Base-by-base conservation (phyloP, 2,329 filamentous ascomycete genomes). In the Epichloe gansuensis region DNA sequence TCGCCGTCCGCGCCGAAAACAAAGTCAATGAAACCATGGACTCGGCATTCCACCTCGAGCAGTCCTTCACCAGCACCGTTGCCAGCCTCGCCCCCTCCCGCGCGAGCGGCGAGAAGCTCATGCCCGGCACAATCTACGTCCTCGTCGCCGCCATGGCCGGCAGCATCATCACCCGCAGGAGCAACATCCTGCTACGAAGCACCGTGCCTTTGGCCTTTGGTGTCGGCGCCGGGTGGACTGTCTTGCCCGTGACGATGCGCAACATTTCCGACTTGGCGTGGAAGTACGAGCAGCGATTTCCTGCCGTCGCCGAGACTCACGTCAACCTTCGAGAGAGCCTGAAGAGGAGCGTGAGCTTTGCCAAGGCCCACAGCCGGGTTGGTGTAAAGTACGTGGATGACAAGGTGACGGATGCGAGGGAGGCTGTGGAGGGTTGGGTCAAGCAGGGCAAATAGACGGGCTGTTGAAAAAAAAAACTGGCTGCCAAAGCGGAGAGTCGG, bases 101-200 rank as follows among this genome's bases (percentile, higher is more conserved):
- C 62, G 85, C 91, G 70, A 87, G 82, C 55, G 87, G 87, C 66
- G 93, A 98, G 75, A 82, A 83, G 65, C 78, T 98, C 52, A 83
- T 97, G 71, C 93, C 93, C 36, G 91, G 91, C 27, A 76, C 82
- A 54, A 81, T 97, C 59, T 97, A 97, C 72, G 89, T 97, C 46
- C 79, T 96, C 34, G 90, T 98, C 47, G 85, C 90, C 42, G 84
- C 88, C 61, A 96, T 98, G 90, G 88, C 93, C 38, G 93, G 91
- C 60, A 89, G 82, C 68, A 97, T 98, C 66, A 74, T 96, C 51
- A 82, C 87, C 51, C 82, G 91, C 57, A 94, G 95, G 74, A 83
- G 91, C 61, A 90, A 86, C 68, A 77, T 97, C 56, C 67, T 95
- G 56, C 73, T 98, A 51, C 83, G 93, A 59, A 82, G 84, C 51